Conservation (phyloP, 2,329 filamentous ascomycete genomes). For the Colletotrichum nymphaeae region DNA sequence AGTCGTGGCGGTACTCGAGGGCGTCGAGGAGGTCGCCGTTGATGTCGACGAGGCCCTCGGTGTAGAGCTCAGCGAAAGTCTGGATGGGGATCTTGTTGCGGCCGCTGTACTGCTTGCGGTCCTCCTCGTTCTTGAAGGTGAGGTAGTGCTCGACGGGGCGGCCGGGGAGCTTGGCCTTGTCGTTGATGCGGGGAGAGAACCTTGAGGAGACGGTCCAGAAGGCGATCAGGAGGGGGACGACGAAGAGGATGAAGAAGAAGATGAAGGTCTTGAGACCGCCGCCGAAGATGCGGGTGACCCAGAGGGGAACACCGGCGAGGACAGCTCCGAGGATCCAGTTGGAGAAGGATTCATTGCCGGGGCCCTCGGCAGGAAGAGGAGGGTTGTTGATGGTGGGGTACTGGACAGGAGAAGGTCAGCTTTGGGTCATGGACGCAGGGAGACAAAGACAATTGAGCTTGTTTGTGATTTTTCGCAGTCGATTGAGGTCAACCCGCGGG, state of each 20-base stretch:
- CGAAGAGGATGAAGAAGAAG: constrained; percentile 85
- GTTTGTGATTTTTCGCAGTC: constrained; percentile 4
- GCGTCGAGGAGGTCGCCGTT: constrained; percentile 92
- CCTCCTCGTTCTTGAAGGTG: constrained; percentile 77
- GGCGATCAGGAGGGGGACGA: constrained; percentile 80
- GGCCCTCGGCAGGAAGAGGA: constrained; percentile 88
- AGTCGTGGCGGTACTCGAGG: constrained; percentile 95
- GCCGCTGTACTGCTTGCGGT: constrained; percentile 77
- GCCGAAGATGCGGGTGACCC: constrained; percentile 83
- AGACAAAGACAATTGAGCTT: background rate
- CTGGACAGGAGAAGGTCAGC: constrained; percentile 57
- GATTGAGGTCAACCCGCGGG: background rate
- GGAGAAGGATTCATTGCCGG: constrained; percentile 88
- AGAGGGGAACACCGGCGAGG: constrained; percentile 79
- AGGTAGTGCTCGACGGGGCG: constrained; percentile 92
- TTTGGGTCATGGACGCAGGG: background rate
- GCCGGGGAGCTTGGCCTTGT: constrained; percentile 89
- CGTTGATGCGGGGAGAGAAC: constrained; percentile 89
- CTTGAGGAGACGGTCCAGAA: constrained; percentile 87
- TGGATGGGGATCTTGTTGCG: constrained; percentile 87
- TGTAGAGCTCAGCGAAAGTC: constrained; percentile 98
- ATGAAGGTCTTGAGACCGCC: constrained; percentile 89
- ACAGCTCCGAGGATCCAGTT: constrained; percentile 80
- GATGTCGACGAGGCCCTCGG: constrained; percentile 93
- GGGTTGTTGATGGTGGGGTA: constrained; percentile 93